Percentiles rank a stretch among this genome's conserved stretches.
These are phyloP conservation scores for Colletotrichum sp. DNA, from an alignment of 2,329 filamentous ascomycete species.

Conservation along the genomic window DNA sequence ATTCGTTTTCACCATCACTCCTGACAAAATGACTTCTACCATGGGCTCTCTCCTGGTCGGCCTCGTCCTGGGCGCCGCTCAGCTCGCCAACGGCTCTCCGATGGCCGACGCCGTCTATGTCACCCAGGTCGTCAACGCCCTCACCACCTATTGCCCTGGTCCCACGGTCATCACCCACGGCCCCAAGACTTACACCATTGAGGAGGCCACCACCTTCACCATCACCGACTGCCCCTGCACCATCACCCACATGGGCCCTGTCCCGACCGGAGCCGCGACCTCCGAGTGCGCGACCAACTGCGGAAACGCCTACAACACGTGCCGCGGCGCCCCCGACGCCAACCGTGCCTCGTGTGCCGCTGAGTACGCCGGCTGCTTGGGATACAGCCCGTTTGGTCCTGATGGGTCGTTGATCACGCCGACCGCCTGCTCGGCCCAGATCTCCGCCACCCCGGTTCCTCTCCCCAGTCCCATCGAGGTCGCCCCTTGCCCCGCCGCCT, in stretches of 20 bases:
- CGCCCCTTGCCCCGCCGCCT: background rate
- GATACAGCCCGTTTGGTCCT: background rate
- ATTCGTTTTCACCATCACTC: background rate
- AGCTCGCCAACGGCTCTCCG: background rate
- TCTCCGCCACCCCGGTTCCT: background rate
- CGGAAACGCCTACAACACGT: background rate
- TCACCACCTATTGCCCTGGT: constrained; percentile 48
- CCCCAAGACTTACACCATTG: constrained; percentile 58
- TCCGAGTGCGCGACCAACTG: background rate
- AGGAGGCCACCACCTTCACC: constrained; percentile 58
- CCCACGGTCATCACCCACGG: constrained; percentile 40
- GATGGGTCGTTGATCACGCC: background rate
- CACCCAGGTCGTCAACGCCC: constrained; percentile 39
- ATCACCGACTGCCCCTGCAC: constrained; percentile 62
- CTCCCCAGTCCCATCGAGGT: background rate
- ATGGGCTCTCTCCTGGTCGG: background rate
- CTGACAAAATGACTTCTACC: background rate
- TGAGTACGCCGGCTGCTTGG: background rate
- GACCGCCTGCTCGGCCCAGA: background rate
- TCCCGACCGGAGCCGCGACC: background rate
- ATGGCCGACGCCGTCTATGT: background rate
- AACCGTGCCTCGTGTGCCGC: background rate
- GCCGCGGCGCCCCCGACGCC: background rate
- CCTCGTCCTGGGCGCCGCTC: background rate
- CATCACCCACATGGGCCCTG: background rate